These are phyloP conservation scores for Verticillium nonalfalfae DNA, from an alignment of 2,329 filamentous ascomycete species.

Conservation along the genomic window DNA sequence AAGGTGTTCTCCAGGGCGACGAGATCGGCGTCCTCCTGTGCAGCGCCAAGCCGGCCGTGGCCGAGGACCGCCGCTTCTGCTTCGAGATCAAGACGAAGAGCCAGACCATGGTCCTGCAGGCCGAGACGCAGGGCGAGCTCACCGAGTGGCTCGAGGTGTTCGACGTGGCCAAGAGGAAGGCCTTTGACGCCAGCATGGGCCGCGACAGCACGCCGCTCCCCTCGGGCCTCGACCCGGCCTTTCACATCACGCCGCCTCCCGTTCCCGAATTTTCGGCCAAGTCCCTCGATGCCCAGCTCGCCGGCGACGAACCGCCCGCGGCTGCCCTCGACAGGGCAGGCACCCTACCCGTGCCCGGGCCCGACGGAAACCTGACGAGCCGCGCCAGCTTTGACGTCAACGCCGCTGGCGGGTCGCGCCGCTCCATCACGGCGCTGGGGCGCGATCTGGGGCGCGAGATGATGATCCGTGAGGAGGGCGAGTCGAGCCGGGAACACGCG, in stretches of 20 bases:
- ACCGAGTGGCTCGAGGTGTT: slow-evolving; percentile 93
- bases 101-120: slow-evolving; percentile 80
- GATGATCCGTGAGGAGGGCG: slow-evolving; percentile 57
- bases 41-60: slow-evolving; percentile 82
- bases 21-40: slow-evolving; percentile 93
- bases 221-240: slow-evolving; percentile 64
- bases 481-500: slow-evolving; percentile 73
- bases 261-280: slow-evolving; percentile 89
- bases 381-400: slow-evolving; percentile 70
- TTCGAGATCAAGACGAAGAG: slow-evolving; percentile 99
- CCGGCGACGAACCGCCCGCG: slow-evolving; percentile 36
- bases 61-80: slow-evolving; percentile 91
- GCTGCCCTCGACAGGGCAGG: slow-evolving; percentile 50
- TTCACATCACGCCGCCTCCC: slow-evolving; percentile 83
- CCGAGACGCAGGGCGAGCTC: slow-evolving; percentile 87
- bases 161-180: slow-evolving; percentile 87
- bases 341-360: slow-evolving; percentile 59
- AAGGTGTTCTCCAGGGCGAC: slow-evolving; percentile 91
- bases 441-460: slow-evolving; percentile 37
- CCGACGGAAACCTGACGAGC: slow-evolving; percentile 44
- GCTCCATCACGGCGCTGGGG: slow-evolving; percentile 48
- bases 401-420: slow-evolving; percentile 34
- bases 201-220: slow-evolving; percentile 38
- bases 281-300: slow-evolving; percentile 57
- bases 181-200: slow-evolving; percentile 67